Conservation (phyloP, 2,329 filamentous ascomycete species). For the Calonectria multiphialidica region DNA sequence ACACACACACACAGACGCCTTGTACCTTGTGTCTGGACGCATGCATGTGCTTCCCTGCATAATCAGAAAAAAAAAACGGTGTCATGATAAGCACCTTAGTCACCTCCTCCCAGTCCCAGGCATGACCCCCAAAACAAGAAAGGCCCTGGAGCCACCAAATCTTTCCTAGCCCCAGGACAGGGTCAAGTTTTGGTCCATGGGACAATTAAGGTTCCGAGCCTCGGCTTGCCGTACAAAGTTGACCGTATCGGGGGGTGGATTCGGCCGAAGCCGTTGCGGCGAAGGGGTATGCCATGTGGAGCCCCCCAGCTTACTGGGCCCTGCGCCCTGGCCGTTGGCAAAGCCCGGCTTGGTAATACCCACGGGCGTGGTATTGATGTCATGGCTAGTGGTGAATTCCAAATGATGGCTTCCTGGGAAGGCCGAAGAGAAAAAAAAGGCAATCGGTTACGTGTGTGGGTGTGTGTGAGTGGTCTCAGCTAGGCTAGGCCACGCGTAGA, state of each 20-base stretch:
- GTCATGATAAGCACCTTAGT: not conserved
- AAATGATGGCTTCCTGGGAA: not conserved
- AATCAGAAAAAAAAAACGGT: too few relatives aligned
- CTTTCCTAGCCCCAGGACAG: not conserved
- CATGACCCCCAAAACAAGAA: not conserved
- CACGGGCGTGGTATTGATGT: constrained; percentile 14
- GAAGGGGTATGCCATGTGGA: too few relatives aligned
- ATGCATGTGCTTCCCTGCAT: too few relatives aligned
- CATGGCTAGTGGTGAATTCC: not conserved
- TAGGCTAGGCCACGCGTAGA: not conserved
- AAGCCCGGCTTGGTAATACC: not conserved
- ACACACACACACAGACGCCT: too few relatives aligned
- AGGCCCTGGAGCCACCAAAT: not conserved
- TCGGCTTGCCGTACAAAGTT: not conserved
- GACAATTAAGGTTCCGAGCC: constrained; percentile 19
- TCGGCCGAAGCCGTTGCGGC: constrained; percentile 12
- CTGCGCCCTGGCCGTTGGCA: not conserved
- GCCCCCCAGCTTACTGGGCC: not conserved
- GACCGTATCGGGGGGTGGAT: not conserved
- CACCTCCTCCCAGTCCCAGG: too few relatives aligned
- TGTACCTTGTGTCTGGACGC: too few relatives aligned
- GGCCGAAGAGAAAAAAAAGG: not conserved
- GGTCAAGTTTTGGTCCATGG: not conserved
- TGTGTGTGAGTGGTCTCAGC: not conserved
- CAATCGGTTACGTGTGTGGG: too few relatives aligned